Percentiles rank a stretch among this genome's conserved stretches.
Conservation (phyloP, 148 eudicot genomes). For the Arbutus unedo region DNA sequence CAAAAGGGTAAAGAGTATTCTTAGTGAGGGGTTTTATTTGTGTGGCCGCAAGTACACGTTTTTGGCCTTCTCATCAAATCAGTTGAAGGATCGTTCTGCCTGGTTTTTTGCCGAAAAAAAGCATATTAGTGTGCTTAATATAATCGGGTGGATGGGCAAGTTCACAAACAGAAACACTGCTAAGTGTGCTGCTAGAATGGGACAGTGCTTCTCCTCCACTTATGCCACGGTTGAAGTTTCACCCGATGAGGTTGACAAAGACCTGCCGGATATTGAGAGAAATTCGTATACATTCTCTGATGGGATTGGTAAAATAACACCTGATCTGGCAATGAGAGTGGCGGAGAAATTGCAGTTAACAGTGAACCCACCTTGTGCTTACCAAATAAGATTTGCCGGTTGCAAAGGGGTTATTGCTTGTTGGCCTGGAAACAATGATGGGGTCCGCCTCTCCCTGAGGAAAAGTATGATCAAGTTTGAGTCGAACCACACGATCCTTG, state of each 20-base stretch:
- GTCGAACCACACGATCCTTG: slow-evolving; percentile 59
- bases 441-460: slow-evolving; percentile 50
- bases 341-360: slow-evolving; percentile 60
- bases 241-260: slow-evolving; percentile 31
- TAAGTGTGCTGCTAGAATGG: slow-evolving; percentile 96
- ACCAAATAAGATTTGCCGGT: slow-evolving; percentile 85
- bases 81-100: slow-evolving; percentile 86
- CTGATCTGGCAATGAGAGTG: slow-evolving; percentile 72
- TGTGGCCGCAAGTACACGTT: slow-evolving; percentile 75
- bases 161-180: slow-evolving; percentile 58
- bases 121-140: slow-evolving; percentile 25
- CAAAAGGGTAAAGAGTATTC: slow-evolving; percentile 48
- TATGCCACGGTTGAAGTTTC: slow-evolving; percentile 84
- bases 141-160: slow-evolving; percentile 79
- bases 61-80: slow-evolving; percentile 85
- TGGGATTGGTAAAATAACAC: slow-evolving; percentile 79
- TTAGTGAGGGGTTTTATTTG: slow-evolving; percentile 52
- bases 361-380: slow-evolving; percentile 69
- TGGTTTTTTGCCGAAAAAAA: slow-evolving; percentile 86
- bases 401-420: slow-evolving; percentile 88
- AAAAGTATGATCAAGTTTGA: slow-evolving; percentile 79
- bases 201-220: slow-evolving; percentile 87
- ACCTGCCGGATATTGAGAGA: slow-evolving; percentile 51
- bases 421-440: slow-evolving; percentile 58
- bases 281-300: slow-evolving; percentile 77